Base-by-base conservation (phyloP, 345 rosid species). In the Rubroshorea leprosula region DNA sequence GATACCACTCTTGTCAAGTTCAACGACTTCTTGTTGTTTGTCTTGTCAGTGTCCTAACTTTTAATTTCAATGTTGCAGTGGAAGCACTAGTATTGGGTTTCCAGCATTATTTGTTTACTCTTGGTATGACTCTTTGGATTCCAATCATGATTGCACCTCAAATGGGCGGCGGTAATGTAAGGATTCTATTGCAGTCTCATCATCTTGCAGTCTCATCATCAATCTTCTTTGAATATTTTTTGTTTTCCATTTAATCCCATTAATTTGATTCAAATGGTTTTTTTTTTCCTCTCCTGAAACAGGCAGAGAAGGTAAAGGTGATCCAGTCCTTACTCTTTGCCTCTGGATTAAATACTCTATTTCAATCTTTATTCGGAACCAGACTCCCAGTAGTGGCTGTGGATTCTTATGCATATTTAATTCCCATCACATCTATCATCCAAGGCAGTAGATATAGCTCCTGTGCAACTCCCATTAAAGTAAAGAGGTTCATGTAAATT, bases 91-190 rank as follows among this genome's bases (percentile, higher is more conserved):
- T 70, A 44, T 31, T 82, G 54, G 91, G 85, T 3, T 87, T 87
- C 55, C 87, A 80, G 56, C 91, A 82, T 65, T 84, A 84, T 68
- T 51, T 84, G 60, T 51, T 82, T 68, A 79, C 74, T 26, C 79
- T 84, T 53, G 88, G 91, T 48, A 67, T 78, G n/a, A 80, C 83
- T 12, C 85, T 87, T 62, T 56, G 84, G 56, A 77, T 84, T 46
- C 89, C 89, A 22, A 83, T 69, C 76, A 27, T 82, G 23, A 39
- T 87, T 43, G 89, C 84, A 64, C 91, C 91, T 73, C 76, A 59
- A 58, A 87, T 84, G 95, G 89, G 95, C 24, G 91, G 89, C 61
- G 76, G 80, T 6, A 57, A 81, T 67, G 87, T 86, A 74, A 73
- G 82, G 51, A 41, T n/a, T n/a, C n/a, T n/a, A n/a, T n/a, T n/a